Percentiles rank a stretch among this genome's conserved stretches.
phyloP scores from a whole-genome alignment of 805 yeast species.

The Lipomyces lipofer region DNA sequence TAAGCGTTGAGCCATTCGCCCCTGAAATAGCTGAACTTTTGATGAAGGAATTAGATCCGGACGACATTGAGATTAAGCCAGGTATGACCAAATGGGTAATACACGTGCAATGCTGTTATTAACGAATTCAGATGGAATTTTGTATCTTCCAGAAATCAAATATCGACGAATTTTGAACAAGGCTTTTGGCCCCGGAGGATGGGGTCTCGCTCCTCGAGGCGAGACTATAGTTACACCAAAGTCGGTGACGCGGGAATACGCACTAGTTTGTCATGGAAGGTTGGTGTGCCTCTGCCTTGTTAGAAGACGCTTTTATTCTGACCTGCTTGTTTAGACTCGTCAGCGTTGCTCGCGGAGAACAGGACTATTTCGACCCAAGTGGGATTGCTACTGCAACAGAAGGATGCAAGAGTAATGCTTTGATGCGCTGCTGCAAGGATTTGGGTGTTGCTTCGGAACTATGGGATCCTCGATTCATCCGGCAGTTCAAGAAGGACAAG shows the following conservation, averaged over 20 bases:
- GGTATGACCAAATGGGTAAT: slow-evolving; percentile 9
- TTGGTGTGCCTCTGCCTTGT: not conserved
- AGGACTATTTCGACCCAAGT: slow-evolving; percentile 80
- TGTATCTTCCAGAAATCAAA: slow-evolving; percentile 92
- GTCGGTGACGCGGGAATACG: slow-evolving; percentile 86
- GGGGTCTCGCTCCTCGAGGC: slow-evolving; percentile 96
- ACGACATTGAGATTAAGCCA: slow-evolving; percentile 90
- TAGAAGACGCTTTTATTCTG: not conserved
- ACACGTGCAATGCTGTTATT: not conserved
- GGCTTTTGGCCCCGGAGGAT: slow-evolving; percentile 98
- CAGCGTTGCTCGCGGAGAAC: slow-evolving; percentile 93
- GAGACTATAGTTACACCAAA: slow-evolving; percentile 74
- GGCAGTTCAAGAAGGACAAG: slow-evolving; percentile 58
- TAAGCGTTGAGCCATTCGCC: slow-evolving; percentile 77
- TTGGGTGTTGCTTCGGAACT: slow-evolving; percentile 94
- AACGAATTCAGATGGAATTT: slow-evolving; percentile 62
- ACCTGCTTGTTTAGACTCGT: slow-evolving; percentile 49
- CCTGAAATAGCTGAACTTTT: slow-evolving; percentile 60
- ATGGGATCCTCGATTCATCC: slow-evolving; percentile 94
- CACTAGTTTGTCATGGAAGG: slow-evolving; percentile 80
- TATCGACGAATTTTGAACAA: slow-evolving; percentile 83
- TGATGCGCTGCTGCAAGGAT: slow-evolving; percentile 98
- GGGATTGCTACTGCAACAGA: slow-evolving; percentile 95
- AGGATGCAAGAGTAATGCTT: slow-evolving; percentile 94
- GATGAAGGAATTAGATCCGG: slow-evolving; percentile 58